Evolutionary conservation across 106 monocot species (phyloP), one percentile per base, ranked within the genome.

Genomic region (Agapanthus africanus): DNA sequence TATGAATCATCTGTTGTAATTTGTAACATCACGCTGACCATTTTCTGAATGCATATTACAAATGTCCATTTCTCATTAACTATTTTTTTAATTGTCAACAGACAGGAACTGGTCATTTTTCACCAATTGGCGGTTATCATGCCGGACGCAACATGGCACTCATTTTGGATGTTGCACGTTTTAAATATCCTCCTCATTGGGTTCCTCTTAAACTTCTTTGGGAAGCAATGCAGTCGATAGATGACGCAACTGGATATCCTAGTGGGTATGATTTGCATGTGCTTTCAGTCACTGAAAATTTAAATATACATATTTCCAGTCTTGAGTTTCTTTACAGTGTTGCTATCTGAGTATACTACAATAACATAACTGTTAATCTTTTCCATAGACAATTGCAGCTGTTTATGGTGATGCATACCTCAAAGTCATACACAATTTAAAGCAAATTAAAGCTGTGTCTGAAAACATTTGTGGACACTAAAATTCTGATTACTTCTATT

Each of bases 151-250:
- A 97, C 65, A 97, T 89, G 97, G 91, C 79, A 63, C 82, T 97
- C 49, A 92, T 97, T 64, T 77, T 97, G 74, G 97, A 97, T 84
- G 92, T 92, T 69, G 97, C 97, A 2, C 91, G 97, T 38, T 97
- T 97, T 62, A 97, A 97, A 66, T 97, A 97, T 74, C 97, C 97
- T 52, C 97, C 97, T 44, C 97, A 97, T 46, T 97, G 97, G 97
- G 87, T 92, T 57, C 97, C 97, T 65, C 70, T 97, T 42, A 7
- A 79, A 66, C 87, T 97, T 68, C 97, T 97, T 60, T 97, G 97
- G 97, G 82, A 97, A 77, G 97, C 92, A 40, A 97, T 97, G 84
- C 59, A 84, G 50, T 85, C 88, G 52, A 50, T 82, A 69, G 95
- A 95, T 80, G 77, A 80, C 57, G 64, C 89, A 68, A 97, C 84